Percentiles rank a stretch among this genome's conserved stretches.
phyloP scores from a whole-genome alignment of 192 early-diverging fungal genomes.

The Phlyctochytrium arcticum region DNA sequence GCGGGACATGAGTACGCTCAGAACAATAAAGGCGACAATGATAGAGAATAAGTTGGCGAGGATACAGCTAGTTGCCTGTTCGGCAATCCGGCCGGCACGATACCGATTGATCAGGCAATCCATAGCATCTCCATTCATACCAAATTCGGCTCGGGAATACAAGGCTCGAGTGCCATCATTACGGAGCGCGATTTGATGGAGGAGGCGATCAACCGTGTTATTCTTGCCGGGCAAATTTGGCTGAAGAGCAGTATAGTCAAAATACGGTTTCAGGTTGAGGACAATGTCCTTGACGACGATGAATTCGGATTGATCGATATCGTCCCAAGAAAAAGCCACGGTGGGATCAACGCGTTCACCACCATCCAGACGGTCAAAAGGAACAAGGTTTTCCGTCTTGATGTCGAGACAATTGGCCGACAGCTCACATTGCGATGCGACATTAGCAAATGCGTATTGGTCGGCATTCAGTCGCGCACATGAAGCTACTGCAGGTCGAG shows the following conservation, averaged over 20 bases:
- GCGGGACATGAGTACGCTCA: constrained; percentile 33
- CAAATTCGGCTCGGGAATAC: neutral
- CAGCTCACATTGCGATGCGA: constrained; percentile 8
- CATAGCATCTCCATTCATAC: neutral
- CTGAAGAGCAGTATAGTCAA: neutral
- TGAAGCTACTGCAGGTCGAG: neutral
- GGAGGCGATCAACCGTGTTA: constrained; percentile 34
- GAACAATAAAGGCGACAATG: constrained; percentile 24
- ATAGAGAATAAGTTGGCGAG: constrained; percentile 17
- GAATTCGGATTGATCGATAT: constrained; percentile 9
- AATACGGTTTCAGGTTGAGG: constrained; percentile 28
- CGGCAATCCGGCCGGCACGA: constrained; percentile 18
- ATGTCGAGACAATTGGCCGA: neutral
- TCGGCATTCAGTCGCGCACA: neutral
- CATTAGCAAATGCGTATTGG: constrained; percentile 18
- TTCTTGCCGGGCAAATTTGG: neutral
- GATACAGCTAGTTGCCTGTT: constrained; percentile 20
- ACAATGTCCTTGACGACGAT: constrained; percentile 15
- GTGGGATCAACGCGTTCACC: constrained; percentile 11
- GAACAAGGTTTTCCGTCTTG: neutral
- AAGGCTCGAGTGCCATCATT: constrained; percentile 53
- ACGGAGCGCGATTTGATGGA: constrained; percentile 61
- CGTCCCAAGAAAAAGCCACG: constrained; percentile 23
- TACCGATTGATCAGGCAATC: constrained; percentile 33
- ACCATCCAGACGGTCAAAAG: constrained; percentile 27